Evolutionary conservation across 306 rosid genomes (phyloP).

Genomic region (Prosopis cineraria): DNA sequence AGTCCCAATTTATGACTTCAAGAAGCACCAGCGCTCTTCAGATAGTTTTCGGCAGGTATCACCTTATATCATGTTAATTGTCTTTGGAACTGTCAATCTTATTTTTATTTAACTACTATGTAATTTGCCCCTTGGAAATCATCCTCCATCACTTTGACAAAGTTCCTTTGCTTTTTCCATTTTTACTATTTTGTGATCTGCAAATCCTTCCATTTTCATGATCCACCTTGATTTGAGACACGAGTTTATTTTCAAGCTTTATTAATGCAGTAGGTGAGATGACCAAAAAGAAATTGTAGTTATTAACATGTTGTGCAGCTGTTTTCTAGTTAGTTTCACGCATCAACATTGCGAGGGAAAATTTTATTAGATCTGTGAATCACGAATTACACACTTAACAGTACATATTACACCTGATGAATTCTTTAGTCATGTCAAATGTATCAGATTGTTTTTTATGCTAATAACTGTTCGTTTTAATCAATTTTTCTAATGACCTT

Average conservation of each 20-base stretch:
- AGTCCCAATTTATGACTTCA: conserved; percentile 91
- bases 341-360: neutral
- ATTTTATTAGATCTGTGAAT: neutral
- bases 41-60: conserved; percentile 92
- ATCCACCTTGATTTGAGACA: conserved; percentile 4
- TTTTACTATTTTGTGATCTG: neutral
- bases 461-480: neutral
- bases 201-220: neutral
- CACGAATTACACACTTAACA: conserved; percentile 3
- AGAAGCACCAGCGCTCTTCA: conserved; percentile 75
- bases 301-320: neutral
- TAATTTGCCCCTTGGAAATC: conserved; percentile 12
- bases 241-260: neutral
- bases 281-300: neutral
- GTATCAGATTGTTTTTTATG: conserved; percentile 5
- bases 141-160: neutral
- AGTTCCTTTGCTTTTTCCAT: neutral
- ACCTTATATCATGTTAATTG: neutral
- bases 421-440: conserved; percentile 6
- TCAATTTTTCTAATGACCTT: neutral
- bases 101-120: neutral
- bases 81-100: neutral
- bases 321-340: neutral
- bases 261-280: neutral
- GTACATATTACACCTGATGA: neutral